Base-by-base conservation (phyloP, 176 grass and related monocot species). In the Paspalum notatum region DNA sequence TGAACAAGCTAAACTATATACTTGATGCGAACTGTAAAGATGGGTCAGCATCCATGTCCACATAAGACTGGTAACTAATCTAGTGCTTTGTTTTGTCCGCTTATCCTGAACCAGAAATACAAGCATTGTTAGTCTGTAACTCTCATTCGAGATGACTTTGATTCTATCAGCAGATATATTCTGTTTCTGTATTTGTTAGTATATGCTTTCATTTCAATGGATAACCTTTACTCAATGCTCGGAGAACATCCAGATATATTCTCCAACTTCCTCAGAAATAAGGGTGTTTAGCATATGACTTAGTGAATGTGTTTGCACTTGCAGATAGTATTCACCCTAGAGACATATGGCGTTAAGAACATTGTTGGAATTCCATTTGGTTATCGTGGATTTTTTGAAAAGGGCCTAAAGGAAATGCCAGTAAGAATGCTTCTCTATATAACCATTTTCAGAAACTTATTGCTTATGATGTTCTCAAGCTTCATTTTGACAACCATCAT, bases 271-370 rank as follows among this genome's bases (percentile, higher is more conserved):
- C 43, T 10, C 32, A 68, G n/a, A 63, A 52, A 61, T 9, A 24
- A 20, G 53, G 41, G 11, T 20, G 14, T 75, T 47, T 46, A 67
- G 25, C 12, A 15, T 32, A 71, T 71, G 45, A 71, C 25, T 32
- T 71, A 50, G 15, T 8, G 47, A 27, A 37, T 72, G 26, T 38
- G 9, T 72, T 51, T 72, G 48, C 15, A 45, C 21, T 64, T 92
- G 62, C 88, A 98, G 95, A 98, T 98, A 81, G 92, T 98, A 54
- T 91, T 98, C 77, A 98, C 96, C 25, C 83, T 95, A 60, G 96
- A 98, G 86, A 91, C 87, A n/a, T 98, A 95, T 82, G 92, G 92
- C 9, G 96, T 98, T 53, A 93, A 98, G 82, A 98, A 91, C 45
- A 95, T 95, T 82, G 96, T 93, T 11, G 88, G 96, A 70, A 98